Evolutionary conservation across 176 grass and related monocot species (phyloP), one percentile per base, ranked within the genome.

Genomic region (Hordeum marinum): DNA sequence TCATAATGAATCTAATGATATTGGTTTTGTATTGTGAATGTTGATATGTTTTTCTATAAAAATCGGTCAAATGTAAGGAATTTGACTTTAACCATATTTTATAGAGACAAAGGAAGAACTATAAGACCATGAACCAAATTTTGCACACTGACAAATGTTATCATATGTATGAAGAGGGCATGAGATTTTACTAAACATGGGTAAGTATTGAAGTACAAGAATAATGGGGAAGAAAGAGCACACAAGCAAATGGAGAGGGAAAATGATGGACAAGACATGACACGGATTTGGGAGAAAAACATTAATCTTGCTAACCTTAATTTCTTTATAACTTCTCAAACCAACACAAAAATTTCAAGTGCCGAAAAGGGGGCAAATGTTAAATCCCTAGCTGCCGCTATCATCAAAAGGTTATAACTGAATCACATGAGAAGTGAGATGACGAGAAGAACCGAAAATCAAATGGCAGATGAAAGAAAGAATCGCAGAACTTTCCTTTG

Each of bases 401-500:
- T 75, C 61, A 87, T 84, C 52, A 81, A 82, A 86, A 75, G 83
- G 65, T 24, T 89, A 80, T 88, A 89, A 89, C 77, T 36, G 66
- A 93, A 90, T 65, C 39, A 68, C 66, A 72, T 78, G 65, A 82
- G 15, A 81, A 76, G 36, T 41, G 48, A 82, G 32, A 21, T 32
- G 50, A 27, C 45, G 76, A 80, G 23, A 67, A 43, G 48, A 75
- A 80, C 57, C 60, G 40, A 84, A 82, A 81, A 62, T 71, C 68
- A 85, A 83, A 64, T 75, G 82, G 68, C 63, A 84, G 74, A 82
- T 87, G 72, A 77, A 89, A 82, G 84, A 90, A 89, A 87, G 74
- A 86, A 89, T 83, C 61, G 82, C 65, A 86, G 82, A 67, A 92
- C 92, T 87, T 93, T 94, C 89, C 87, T 85, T 76, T 90, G 41